phyloP scores from a whole-genome alignment of 2,329 filamentous ascomycete species.

The Xylariales sp. region DNA sequence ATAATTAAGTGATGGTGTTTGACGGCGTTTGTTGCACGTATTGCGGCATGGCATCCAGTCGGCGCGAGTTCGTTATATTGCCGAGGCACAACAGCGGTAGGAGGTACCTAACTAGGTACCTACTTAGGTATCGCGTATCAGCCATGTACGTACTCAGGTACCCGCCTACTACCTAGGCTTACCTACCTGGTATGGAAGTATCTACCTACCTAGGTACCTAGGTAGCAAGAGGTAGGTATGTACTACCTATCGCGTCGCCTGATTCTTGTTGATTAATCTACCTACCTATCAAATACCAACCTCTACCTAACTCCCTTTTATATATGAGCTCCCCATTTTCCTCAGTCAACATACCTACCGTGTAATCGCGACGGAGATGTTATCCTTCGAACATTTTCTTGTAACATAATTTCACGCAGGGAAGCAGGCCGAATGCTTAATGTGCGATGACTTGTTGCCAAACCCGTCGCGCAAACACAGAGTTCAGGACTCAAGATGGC shows the following conservation, averaged over 20 bases:
- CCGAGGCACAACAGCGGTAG: constrained; percentile 43
- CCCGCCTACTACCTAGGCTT: no score
- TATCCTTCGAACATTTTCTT: constrained; percentile 9
- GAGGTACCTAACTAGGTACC: background rate
- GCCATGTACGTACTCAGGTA: no score
- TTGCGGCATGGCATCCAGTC: background rate
- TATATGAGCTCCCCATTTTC: constrained; percentile 8
- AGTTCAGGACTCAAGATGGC: constrained; percentile 24
- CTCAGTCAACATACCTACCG: constrained; percentile 23
- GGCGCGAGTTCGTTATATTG: constrained; percentile 22
- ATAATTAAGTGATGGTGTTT: background rate
- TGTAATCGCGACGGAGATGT: constrained; percentile 18
- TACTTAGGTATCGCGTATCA: no score
- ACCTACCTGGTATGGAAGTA: background rate
- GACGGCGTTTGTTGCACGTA: background rate
- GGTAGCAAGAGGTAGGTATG: background rate
- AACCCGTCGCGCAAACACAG: background rate
- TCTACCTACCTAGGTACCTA: constrained; percentile 2
- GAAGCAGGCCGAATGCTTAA: constrained; percentile 42
- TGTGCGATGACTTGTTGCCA: constrained; percentile 36
- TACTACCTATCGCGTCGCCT: no score
- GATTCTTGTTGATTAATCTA: no score
- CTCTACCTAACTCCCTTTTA: background rate
- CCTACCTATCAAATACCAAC: no score
- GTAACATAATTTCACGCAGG: constrained; percentile 23